Base-by-base conservation (phyloP, 176 grass and related monocot genomes). In the Alloteropsis semialata region DNA sequence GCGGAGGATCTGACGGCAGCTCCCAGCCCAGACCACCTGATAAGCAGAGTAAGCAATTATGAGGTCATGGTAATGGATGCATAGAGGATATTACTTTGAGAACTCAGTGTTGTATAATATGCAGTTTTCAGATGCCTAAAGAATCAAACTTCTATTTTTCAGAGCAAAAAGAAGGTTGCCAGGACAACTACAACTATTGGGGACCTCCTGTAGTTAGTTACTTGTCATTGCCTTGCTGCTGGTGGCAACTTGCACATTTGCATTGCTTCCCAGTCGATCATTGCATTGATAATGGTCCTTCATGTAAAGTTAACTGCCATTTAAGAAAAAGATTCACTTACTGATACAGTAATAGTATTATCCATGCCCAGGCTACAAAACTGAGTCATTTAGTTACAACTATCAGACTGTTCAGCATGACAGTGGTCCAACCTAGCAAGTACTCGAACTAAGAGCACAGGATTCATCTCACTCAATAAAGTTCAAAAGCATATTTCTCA, bases 151-250 rank as follows among this genome's bases (percentile, higher is more conserved):
- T 22, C 13, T 17, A 17, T 85, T 57, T 56, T 86, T 28, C 60
- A 81, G 70, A 60, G 59, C 27, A 86, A 74, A 27, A 87, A 67
- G 48, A 87, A 66, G 48, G 67, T 29, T 5, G 16, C 49, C 4
- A 55, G 46, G 58, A 74, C 69, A 38, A 12, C 77, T 14, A 46
- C 78, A 38, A 75, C 70, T 58, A 58, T 87, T 46, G 57, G 49
- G 29, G 78, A 81, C 11, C 78, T 87, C 49, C 49, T 87, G 1
- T 84, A 84, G 62, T 68, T n/a, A 44, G 49, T 36, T 30, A 36
- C 16, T 8, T 62, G 36, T 50, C 11, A 43, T 54, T 51, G 48
- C 21, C 21, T 68, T 25, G 48, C 13, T 45, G 43, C 43, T 45
- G 15, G 45, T 22, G 13, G 49, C 29, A 18, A 51, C 3, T 51